A percentile compares a stretch with the other conserved stretches of the same genome.
Evolutionary conservation across 2,329 filamentous ascomycete genomes (phyloP).

Genomic region (Aspergillus amoenus): DNA sequence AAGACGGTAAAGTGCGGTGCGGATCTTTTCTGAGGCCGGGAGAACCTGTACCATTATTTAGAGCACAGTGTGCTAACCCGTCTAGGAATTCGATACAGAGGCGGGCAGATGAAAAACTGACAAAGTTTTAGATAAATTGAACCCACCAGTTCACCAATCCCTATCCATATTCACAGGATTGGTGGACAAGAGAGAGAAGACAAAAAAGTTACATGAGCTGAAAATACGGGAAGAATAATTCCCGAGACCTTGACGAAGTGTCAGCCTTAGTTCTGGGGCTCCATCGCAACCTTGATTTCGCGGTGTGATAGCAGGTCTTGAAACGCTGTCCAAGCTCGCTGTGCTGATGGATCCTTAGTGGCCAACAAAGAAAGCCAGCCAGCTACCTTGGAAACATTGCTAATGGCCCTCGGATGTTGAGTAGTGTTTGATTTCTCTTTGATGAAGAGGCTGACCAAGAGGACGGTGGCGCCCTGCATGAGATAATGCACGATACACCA

Average conservation of each 20-base stretch:
- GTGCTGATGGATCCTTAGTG: constrained; percentile 3
- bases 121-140: not conserved
- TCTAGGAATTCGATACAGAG: not conserved
- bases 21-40: not conserved
- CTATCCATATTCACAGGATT: not conserved
- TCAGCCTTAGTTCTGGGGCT: constrained; percentile 1
- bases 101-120: constrained; percentile 2
- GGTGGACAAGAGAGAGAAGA: not conserved
- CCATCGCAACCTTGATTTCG: constrained; percentile 1
- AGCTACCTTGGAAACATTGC: constrained; percentile 4
- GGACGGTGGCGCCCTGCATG: constrained; percentile 37
- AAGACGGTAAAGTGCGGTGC: not conserved
- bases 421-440: not conserved
- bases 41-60: constrained; percentile 1
- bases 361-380: constrained; percentile 7
- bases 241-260: not conserved
- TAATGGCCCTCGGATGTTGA: not conserved
- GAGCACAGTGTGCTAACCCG: not conserved
- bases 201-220: constrained; percentile 1
- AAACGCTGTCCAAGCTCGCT: constrained; percentile 8
- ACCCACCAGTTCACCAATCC: not conserved
- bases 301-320: constrained; percentile 4
- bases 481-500: constrained; percentile 43
- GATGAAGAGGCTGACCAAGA: constrained; percentile 5
- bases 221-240: not conserved